phyloP scores from a whole-genome alignment of 331 rosid species.

The Dryas integrifolia region DNA sequence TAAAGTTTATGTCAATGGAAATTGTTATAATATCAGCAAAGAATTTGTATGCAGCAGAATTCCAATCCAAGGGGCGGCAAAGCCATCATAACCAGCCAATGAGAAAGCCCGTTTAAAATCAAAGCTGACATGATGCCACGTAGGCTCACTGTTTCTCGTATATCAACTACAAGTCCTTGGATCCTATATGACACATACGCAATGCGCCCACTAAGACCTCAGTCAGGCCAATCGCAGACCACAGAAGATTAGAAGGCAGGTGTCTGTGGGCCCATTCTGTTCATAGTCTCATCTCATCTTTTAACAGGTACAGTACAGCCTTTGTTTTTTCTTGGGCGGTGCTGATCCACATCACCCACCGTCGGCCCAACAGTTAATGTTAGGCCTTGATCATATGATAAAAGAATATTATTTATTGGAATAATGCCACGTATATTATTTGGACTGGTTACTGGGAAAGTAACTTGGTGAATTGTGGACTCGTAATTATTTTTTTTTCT shows the following conservation, averaged over 20 bases:
- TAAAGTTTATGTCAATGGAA: no score
- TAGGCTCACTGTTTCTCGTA: neutral
- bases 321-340: constrained; percentile 13
- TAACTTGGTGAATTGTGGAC: no score
- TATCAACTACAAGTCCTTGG: neutral
- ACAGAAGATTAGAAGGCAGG: neutral
- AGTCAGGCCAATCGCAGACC: neutral
- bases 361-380: neutral
- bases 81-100: constrained; percentile 4
- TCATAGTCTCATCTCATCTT: neutral
- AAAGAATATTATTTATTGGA: no score
- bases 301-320: neutral
- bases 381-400: constrained; percentile 7
- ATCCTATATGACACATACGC: neutral
- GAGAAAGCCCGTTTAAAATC: neutral
- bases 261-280: neutral
- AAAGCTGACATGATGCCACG: constrained; percentile 31
- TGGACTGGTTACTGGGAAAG: no score
- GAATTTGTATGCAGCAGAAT: no score
- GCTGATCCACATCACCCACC: neutral
- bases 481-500: no score
- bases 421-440: no score
- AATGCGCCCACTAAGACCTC: neutral
- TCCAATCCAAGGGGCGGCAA: neutral
- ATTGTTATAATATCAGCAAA: no score